A percentile compares a stretch with the other conserved stretches of the same genome.
phyloP scores from a whole-genome alignment of 1,284 basidiomycete genomes.

The Clitocybe nebularis region DNA sequence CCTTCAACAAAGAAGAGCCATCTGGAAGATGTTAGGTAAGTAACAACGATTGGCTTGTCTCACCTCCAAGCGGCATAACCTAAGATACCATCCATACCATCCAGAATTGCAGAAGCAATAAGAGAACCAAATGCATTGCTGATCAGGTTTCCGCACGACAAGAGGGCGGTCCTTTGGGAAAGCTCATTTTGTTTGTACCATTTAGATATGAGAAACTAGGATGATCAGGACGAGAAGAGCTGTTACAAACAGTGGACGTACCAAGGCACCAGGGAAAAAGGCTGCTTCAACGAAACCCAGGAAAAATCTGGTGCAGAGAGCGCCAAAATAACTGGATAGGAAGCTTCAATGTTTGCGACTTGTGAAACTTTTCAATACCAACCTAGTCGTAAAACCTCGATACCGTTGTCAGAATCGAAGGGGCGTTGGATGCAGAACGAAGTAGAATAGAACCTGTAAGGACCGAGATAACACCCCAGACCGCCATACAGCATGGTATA shows the following conservation, averaged over 20 bases:
- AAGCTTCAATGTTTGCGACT: slow-evolving; percentile 4
- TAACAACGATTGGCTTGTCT: slow-evolving; percentile 7
- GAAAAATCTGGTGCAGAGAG: slow-evolving; percentile 68
- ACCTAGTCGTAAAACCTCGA: slow-evolving; percentile 39
- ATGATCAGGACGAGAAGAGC: neutral
- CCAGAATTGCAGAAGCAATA: slow-evolving; percentile 64
- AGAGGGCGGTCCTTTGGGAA: slow-evolving; percentile 61
- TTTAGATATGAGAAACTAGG: slow-evolving; percentile 53
- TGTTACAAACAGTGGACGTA: slow-evolving; percentile 14
- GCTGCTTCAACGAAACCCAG: slow-evolving; percentile 56
- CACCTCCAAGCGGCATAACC: slow-evolving; percentile 72
- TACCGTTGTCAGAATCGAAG: slow-evolving; percentile 3
- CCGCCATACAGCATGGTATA: slow-evolving; percentile 61
- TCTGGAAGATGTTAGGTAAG: slow-evolving; percentile 26
- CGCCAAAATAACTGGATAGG: slow-evolving; percentile 52
- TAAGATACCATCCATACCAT: slow-evolving; percentile 63
- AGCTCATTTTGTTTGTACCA: slow-evolving; percentile 68
- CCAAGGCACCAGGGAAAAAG: slow-evolving; percentile 58
- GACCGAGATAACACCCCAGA: slow-evolving; percentile 64
- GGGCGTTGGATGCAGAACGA: neutral
- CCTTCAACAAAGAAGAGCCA: slow-evolving; percentile 81
- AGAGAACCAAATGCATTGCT: slow-evolving; percentile 76
- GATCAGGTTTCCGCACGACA: slow-evolving; percentile 68
- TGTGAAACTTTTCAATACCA: no score
- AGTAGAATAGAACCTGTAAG: slow-evolving; percentile 48